Evolutionary conservation across 1,284 basidiomycete species (phyloP).

Genomic region (Blastosporella zonata): DNA sequence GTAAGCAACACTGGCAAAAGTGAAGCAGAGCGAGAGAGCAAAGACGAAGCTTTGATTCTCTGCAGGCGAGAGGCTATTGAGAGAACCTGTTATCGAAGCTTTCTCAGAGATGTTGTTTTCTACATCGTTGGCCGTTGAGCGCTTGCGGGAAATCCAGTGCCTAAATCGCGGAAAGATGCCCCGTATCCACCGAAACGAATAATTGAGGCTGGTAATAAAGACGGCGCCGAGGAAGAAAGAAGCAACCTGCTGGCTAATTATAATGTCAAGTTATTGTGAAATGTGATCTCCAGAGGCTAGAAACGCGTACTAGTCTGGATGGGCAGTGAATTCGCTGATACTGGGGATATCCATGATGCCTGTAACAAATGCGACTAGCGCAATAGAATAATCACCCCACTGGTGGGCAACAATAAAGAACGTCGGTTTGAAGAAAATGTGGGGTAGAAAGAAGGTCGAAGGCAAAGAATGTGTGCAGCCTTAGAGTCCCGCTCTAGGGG

Average conservation of each 20-base stretch:
- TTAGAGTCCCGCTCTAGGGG: slow-evolving; percentile 14
- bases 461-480: background rate
- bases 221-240: slow-evolving; percentile 51
- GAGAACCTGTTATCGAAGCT: slow-evolving; percentile 8
- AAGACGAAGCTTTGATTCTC: slow-evolving; percentile 31
- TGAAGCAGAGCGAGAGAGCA: slow-evolving; percentile 43
- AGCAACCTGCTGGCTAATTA: slow-evolving; percentile 36
- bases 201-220: slow-evolving; percentile 42
- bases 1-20: slow-evolving; percentile 40
- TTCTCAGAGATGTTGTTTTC: slow-evolving; percentile 13
- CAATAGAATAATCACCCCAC: background rate
- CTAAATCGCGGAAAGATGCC: slow-evolving; percentile 13
- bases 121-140: background rate
- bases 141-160: slow-evolving; percentile 4
- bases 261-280: background rate
- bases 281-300: no score
- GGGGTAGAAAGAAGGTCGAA: background rate
- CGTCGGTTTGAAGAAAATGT: background rate
- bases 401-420: slow-evolving; percentile 5
- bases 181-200: slow-evolving; percentile 24
- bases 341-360: slow-evolving; percentile 3
- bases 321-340: slow-evolving; percentile 12
- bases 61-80: background rate
- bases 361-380: background rate
- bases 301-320: slow-evolving; percentile 11